phyloP scores from a whole-genome alignment of 208 protist species.

The Trichomonas tenax region DNA sequence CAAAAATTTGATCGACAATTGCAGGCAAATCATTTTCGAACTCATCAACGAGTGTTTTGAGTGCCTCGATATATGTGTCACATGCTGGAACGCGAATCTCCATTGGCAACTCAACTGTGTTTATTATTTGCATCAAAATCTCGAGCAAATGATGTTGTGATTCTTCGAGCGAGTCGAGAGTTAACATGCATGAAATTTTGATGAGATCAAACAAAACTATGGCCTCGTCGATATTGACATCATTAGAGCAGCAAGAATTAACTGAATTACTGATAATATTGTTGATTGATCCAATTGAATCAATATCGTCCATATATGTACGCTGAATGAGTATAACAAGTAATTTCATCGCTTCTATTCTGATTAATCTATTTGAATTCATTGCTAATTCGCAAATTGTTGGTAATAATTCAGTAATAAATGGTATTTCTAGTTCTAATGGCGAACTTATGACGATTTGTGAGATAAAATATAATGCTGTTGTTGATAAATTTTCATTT shows the following conservation, averaged over 20 bases:
- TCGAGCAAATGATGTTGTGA: neutral
- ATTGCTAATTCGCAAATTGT: neutral
- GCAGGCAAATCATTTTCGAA: neutral
- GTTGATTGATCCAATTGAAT: neutral
- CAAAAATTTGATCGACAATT: neutral
- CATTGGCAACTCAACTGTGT: neutral
- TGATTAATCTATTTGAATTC: neutral
- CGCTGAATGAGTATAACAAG: neutral
- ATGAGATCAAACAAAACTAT: neutral
- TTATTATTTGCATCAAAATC: neutral
- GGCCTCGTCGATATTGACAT: neutral
- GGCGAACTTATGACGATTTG: neutral
- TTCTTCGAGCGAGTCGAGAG: neutral
- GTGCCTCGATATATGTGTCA: neutral
- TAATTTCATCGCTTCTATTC: neutral
- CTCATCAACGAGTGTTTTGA: neutral
- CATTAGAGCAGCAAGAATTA: neutral
- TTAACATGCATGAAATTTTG: neutral
- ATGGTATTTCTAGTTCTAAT: neutral
- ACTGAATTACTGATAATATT: neutral
- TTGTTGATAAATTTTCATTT: neutral
- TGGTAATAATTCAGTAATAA: neutral
- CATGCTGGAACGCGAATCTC: neutral
- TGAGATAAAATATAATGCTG: neutral
- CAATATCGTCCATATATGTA: neutral